A percentile compares a stretch with the other conserved stretches of the same genome.
Evolutionary conservation across 192 early-diverging fungal species (phyloP).

Genomic region (Spizellomyces punctatus): DNA sequence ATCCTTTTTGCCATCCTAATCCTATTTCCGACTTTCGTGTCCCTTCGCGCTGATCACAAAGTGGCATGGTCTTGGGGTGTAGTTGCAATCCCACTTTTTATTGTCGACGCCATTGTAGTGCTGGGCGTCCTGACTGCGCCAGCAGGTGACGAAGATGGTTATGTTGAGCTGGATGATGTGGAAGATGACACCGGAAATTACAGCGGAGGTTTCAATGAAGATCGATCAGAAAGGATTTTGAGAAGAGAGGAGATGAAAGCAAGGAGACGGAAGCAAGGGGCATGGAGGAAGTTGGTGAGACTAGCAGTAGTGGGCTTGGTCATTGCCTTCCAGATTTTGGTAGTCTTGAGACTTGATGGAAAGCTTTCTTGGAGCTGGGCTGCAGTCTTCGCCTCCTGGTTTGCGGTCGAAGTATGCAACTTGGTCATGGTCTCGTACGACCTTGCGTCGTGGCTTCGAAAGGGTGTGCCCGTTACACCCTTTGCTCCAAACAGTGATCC

Average conservation of each 20-base stretch:
- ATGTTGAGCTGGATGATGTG: conserved; percentile 46
- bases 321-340: conserved; percentile 73
- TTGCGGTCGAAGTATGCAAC: conserved; percentile 71
- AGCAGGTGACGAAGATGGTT: conserved; percentile 46
- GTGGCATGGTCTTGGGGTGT: conserved; percentile 71
- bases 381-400: conserved; percentile 80
- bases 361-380: conserved; percentile 60
- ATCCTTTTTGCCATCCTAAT: conserved; percentile 64
- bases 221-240: background rate
- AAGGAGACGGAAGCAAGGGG: conserved; percentile 35
- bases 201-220: conserved; percentile 15
- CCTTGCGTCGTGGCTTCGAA: conserved; percentile 8
- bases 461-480: conserved; percentile 9
- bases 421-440: conserved; percentile 40
- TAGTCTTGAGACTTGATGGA: conserved; percentile 73
- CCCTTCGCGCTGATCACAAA: conserved; percentile 71
- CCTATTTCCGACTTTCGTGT: conserved; percentile 80
- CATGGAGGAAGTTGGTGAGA: conserved; percentile 30
- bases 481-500: background rate
- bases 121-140: conserved; percentile 28
- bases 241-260: conserved; percentile 15
- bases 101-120: conserved; percentile 60
- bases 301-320: conserved; percentile 50
- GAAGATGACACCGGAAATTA: conserved; percentile 42
- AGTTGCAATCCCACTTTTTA: conserved; percentile 84